Evolutionary conservation across 495 filamentous ascomycete species (phyloP).

Genomic region (Hypoxylon subgilvum): DNA sequence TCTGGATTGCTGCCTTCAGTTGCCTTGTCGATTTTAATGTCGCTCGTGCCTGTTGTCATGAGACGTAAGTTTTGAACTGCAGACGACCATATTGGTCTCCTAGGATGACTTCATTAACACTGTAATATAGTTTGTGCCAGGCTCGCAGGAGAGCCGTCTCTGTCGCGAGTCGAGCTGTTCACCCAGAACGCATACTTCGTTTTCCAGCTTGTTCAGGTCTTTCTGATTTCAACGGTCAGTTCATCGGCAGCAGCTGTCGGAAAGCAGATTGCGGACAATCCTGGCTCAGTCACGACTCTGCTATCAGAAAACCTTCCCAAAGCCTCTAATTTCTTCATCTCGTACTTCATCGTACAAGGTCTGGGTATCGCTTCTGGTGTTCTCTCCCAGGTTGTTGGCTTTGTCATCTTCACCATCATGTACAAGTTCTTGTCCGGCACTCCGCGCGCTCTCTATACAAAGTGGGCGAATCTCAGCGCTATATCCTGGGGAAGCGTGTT

Average conservation of each 20-base stretch:
- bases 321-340: constrained; percentile 92
- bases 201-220: constrained; percentile 95
- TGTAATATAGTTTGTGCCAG: constrained; percentile 65
- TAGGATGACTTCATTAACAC: constrained; percentile 15
- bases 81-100: background rate
- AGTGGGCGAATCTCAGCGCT: constrained; percentile 65
- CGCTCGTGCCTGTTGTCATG: constrained; percentile 85
- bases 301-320: constrained; percentile 78
- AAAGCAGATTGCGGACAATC: constrained; percentile 67
- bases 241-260: constrained; percentile 74
- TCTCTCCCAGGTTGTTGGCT: constrained; percentile 77
- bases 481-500: constrained; percentile 89
- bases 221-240: constrained; percentile 82
- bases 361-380: constrained; percentile 78
- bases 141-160: constrained; percentile 76
- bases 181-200: constrained; percentile 92
- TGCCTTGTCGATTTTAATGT: constrained; percentile 83
- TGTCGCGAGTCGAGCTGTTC: constrained; percentile 79
- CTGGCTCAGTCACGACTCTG: constrained; percentile 63
- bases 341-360: constrained; percentile 93
- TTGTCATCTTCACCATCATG: constrained; percentile 77
- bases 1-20: constrained; percentile 84
- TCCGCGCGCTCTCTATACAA: constrained; percentile 63
- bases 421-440: constrained; percentile 68
- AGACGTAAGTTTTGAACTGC: constrained; percentile 48